Conservation (phyloP, 2,329 filamentous ascomycete genomes). For the Fonsecaea monophora region DNA sequence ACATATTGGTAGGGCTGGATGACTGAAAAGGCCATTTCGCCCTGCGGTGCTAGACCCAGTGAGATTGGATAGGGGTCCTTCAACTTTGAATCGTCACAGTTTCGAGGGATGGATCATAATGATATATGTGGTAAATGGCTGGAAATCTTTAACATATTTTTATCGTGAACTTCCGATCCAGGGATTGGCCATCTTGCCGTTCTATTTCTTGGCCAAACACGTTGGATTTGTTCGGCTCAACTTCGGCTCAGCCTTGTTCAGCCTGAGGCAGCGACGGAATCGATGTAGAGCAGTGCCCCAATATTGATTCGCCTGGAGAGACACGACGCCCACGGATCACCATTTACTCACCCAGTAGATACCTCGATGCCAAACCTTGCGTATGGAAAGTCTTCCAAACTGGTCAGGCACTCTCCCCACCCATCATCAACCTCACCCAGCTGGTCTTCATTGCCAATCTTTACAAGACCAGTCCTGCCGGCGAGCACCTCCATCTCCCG, state of each 20-base stretch:
- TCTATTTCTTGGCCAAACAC: not conserved
- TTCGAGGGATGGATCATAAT: not conserved
- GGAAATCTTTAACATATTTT: not conserved
- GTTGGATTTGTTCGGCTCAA: not conserved
- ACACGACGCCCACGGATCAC: not conserved
- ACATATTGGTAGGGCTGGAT: constrained; percentile 61
- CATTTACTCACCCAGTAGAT: not conserved
- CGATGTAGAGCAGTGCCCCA: too few relatives aligned
- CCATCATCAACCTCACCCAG: constrained; percentile 66
- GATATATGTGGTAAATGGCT: not conserved
- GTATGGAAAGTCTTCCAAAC: constrained; percentile 67
- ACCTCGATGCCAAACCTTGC: constrained; percentile 62
- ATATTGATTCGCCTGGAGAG: not conserved
- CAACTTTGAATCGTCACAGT: not conserved
- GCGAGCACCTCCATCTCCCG: constrained; percentile 82
- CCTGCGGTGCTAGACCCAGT: not conserved
- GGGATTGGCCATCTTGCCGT: not conserved
- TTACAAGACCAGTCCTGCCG: constrained; percentile 66
- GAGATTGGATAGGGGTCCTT: not conserved
- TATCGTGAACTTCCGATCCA: not conserved
- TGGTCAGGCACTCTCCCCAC: constrained; percentile 61
- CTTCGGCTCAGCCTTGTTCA: not conserved
- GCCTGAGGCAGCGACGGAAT: too few relatives aligned
- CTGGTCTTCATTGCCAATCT: constrained; percentile 49
- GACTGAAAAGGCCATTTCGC: constrained; percentile 46